Conservation (phyloP, 768 basidiomycete species). For the Guyanaporus albipodus region DNA sequence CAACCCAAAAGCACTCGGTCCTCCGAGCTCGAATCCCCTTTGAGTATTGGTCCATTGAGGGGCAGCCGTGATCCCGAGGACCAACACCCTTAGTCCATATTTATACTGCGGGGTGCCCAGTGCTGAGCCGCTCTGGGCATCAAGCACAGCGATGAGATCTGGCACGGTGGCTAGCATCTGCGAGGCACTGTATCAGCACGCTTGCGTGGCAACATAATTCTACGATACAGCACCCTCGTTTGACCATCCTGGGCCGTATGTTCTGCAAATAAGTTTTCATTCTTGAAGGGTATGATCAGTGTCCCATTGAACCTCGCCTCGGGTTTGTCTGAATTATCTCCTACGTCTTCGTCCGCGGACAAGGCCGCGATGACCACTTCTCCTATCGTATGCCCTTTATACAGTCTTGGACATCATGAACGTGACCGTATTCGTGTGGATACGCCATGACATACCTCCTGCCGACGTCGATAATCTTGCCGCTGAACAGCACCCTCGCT, state of each 20-base stretch:
- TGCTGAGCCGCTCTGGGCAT: conserved; percentile 57
- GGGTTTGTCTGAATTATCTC: conserved; percentile 19
- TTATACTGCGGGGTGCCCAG: conserved; percentile 61
- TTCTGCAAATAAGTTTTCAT: conserved; percentile 55
- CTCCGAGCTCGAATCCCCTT: conserved; percentile 48
- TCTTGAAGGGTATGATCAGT: conserved; percentile 57
- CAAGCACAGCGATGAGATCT: conserved; percentile 61
- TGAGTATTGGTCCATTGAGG: conserved; percentile 53
- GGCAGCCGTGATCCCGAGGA: conserved; percentile 43
- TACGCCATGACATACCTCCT: conserved; percentile 23
- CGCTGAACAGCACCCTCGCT: conserved; percentile 47
- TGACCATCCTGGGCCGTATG: conserved; percentile 30
- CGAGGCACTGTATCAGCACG: conserved; percentile 6
- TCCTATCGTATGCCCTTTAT: conserved; percentile 41
- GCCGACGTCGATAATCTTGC: conserved; percentile 55
- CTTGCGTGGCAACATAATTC: neutral
- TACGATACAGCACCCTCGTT: conserved; percentile 12
- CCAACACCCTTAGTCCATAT: conserved; percentile 58
- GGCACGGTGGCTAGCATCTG: conserved; percentile 56
- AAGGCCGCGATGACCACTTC: conserved; percentile 32
- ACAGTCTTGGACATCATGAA: conserved; percentile 14
- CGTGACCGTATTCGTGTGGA: neutral
- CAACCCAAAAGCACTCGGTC: conserved; percentile 52
- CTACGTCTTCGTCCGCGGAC: conserved; percentile 27
- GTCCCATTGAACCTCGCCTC: conserved; percentile 26